These are phyloP conservation scores for Neospermospora avenae DNA, from an alignment of 2,329 filamentous ascomycete genomes.

Conservation along the genomic window DNA sequence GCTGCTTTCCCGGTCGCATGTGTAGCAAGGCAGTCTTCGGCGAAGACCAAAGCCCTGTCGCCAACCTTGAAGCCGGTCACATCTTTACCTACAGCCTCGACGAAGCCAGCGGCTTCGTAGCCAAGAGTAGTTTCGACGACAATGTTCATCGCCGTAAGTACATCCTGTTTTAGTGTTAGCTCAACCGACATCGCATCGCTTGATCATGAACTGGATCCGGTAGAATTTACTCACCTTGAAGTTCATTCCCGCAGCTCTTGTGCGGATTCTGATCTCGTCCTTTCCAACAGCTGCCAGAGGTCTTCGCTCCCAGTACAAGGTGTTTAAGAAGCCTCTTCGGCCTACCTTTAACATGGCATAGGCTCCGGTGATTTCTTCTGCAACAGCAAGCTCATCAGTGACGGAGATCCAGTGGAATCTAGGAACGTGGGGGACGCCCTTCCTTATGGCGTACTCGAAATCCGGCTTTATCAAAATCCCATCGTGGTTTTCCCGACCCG, in stretches of 20 bases:
- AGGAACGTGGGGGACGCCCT: constrained; percentile 28
- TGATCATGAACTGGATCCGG: background rate
- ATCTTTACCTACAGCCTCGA: constrained; percentile 28
- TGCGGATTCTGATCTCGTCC: constrained; percentile 17
- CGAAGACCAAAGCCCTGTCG: constrained; percentile 17
- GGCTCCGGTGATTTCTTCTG: background rate
- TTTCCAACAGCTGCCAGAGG: background rate
- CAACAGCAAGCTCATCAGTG: constrained; percentile 13
- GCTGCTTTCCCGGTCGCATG: background rate
- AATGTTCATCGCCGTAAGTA: constrained; percentile 26
- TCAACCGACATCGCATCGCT: too few relatives aligned
- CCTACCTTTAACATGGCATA: constrained; percentile 14
- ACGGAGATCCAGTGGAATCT: constrained; percentile 27
- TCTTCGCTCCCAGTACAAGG: constrained; percentile 19
- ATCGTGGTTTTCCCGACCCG: background rate
- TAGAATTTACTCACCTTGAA: constrained; percentile 23
- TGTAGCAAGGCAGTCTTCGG: background rate
- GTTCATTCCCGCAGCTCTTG: constrained; percentile 17
- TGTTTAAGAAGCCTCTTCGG: constrained; percentile 15
- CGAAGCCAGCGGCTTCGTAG: constrained; percentile 25
- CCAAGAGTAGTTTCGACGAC: constrained; percentile 17
- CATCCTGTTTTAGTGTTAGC: constrained; percentile 18
- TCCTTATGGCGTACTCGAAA: constrained; percentile 31
- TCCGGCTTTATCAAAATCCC: constrained; percentile 22
- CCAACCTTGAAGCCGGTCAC: constrained; percentile 27